phyloP scores from a whole-genome alignment of 1,139 yeast species.

The Yamadazyma sp. region DNA sequence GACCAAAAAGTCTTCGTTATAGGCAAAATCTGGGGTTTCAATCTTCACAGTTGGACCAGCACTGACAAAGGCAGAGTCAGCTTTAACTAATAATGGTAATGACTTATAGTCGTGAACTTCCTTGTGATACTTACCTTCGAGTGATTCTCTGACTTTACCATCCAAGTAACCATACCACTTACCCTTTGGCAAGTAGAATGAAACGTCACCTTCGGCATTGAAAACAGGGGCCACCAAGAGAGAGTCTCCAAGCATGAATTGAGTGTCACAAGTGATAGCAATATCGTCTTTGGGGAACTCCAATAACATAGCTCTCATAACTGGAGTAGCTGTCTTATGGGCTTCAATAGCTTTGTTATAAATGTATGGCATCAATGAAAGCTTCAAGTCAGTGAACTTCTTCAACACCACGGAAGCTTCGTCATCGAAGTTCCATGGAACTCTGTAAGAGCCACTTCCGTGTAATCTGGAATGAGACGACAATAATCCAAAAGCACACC shows the following conservation, averaged over 20 bases:
- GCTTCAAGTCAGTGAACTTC: constrained; percentile 33
- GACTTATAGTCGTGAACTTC: constrained; percentile 30
- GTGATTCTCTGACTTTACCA: constrained; percentile 29
- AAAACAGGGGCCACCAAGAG: constrained; percentile 37
- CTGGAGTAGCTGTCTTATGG: constrained; percentile 27
- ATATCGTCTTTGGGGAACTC: constrained; percentile 30
- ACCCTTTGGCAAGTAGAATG: constrained; percentile 30
- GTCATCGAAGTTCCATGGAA: constrained; percentile 40
- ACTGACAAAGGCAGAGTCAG: constrained; percentile 25
- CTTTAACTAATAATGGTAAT: constrained; percentile 31
- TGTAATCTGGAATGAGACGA: constrained; percentile 39
- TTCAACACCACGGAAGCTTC: constrained; percentile 32
- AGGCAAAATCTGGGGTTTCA: constrained; percentile 22
- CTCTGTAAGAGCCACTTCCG: constrained; percentile 35
- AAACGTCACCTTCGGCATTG: constrained; percentile 30
- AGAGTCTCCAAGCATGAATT: constrained; percentile 33
- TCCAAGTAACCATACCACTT: constrained; percentile 36
- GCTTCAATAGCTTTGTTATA: constrained; percentile 28
- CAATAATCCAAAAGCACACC: constrained; percentile 39
- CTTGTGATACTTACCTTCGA: no score
- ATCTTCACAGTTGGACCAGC: constrained; percentile 18
- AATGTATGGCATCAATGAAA: constrained; percentile 33
- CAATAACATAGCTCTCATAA: constrained; percentile 31
- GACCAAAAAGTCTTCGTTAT: constrained; percentile 21
- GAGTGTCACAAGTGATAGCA: constrained; percentile 28